Base-by-base conservation (phyloP, 2,329 filamentous ascomycete genomes). In the Pestalotiopsis sp. region DNA sequence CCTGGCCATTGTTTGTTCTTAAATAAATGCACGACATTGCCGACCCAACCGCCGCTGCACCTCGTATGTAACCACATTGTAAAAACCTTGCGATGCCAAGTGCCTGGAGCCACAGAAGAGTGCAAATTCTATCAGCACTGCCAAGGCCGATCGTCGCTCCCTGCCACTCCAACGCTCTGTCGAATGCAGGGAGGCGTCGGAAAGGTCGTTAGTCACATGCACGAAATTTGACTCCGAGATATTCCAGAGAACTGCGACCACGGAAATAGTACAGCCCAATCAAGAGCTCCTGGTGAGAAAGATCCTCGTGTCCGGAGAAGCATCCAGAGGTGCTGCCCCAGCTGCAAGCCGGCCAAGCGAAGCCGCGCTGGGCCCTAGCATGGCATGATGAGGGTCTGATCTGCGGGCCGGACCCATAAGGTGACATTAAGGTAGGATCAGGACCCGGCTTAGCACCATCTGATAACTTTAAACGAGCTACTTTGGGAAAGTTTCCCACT, bases 391-490 rank as follows among this genome's bases (percentile, higher is more conserved):
- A 27, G 38, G 61, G 25, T 25, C 17, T 52, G 45, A 25, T 31
- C 61, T 45, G 20, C 20, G 23, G 20, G 36, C 20, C 11, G 40
- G 38, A 64, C 40, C 59, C 59, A 20, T 20, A 62, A 12, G 12
- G 59, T 20, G 45, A 38, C 14, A 64, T 64, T 20, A 62, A 14
- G 12, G 59, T 20, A 64, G 61, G 36, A 64, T 64, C n/a, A 64
- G 45, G 45, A 20, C 41, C 38, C 11, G 11, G 20, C 40, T 64
- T 64, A 64, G 61, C 61, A 38, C 40, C 61, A 64, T 64, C 61
- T 20, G 61, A 64, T 64, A 64, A 64, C 61, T 31, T 49, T 64
- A 64, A 61, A 61, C n/a, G 25, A 61, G 59, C 59, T 20, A 61
- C 31, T 14, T 13, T 40, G 25, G 23, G 59, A 61, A 38, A 61